phyloP scores from a whole-genome alignment of 2,329 filamentous ascomycete genomes.

The Botryotinia globosa region DNA sequence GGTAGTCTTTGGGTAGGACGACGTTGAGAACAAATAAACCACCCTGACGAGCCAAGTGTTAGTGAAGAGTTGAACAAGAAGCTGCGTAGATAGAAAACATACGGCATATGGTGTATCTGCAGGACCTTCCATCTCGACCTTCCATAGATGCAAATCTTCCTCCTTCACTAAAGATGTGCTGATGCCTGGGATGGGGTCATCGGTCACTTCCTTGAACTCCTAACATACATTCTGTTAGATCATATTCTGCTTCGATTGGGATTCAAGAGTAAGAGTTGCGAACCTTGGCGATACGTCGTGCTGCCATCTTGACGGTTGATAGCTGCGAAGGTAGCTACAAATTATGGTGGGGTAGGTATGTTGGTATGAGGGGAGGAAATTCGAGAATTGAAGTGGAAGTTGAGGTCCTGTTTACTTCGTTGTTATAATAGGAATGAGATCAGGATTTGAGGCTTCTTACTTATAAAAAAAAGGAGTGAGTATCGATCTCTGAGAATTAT shows the following conservation, averaged over 20 bases:
- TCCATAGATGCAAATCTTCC: slow-evolving; percentile 65
- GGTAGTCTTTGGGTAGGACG: slow-evolving; percentile 66
- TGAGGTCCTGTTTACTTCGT: neutral
- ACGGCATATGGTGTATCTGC: slow-evolving; percentile 63
- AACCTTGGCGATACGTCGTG: slow-evolving; percentile 36
- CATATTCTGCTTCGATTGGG: neutral
- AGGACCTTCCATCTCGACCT: slow-evolving; percentile 64
- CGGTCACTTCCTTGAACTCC: slow-evolving; percentile 60
- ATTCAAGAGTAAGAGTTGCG: neutral
- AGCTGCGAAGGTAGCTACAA: slow-evolving; percentile 9
- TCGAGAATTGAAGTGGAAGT: neutral
- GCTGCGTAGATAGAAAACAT: slow-evolving; percentile 35
- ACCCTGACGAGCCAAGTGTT: slow-evolving; percentile 42
- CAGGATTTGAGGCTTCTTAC: neutral
- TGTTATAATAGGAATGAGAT: neutral
- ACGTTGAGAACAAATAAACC: slow-evolving; percentile 66
- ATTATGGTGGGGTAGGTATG: slow-evolving; percentile 6
- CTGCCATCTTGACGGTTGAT: slow-evolving; percentile 29
- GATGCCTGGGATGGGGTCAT: slow-evolving; percentile 55
- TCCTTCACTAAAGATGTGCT: slow-evolving; percentile 57
- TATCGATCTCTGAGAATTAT: neutral
- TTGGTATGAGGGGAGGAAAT: slow-evolving; percentile 1
- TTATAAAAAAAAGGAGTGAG: neutral
- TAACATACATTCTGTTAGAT: slow-evolving; percentile 36
- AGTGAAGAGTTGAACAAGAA: neutral